These are phyloP conservation scores for Pogostemon cablin DNA, from an alignment of 257 asterid genomes.

Conservation along the genomic window DNA sequence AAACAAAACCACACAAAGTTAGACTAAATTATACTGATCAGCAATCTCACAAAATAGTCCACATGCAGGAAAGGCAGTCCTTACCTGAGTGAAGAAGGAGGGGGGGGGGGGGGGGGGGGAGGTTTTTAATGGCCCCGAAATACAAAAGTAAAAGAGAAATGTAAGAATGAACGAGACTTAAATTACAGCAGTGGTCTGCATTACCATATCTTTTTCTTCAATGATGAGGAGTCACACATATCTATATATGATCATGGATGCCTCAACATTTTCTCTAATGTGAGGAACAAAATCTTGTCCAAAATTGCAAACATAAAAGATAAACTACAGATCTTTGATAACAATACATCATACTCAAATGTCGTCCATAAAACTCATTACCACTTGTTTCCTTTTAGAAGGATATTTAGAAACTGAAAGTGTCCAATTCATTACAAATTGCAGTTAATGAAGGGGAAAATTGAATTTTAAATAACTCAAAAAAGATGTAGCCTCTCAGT, in stretches of 20 bases:
- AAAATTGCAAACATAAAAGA: constrained; percentile 10
- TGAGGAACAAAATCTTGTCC: constrained; percentile 16
- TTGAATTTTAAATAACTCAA: not conserved
- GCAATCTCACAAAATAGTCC: not conserved
- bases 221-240: not conserved
- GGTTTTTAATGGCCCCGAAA: not conserved
- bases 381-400: not conserved
- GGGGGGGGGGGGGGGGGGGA: no score
- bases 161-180: not conserved
- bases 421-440: not conserved
- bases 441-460: no score
- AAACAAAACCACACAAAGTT: not conserved
- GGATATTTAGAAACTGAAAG: not conserved
- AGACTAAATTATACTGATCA: not conserved
- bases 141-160: not conserved
- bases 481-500: not conserved
- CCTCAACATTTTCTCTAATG: not conserved
- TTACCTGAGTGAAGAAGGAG: no score
- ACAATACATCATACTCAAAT: not conserved
- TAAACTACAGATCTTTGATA: not conserved
- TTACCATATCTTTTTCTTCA: not conserved
- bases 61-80: no score
- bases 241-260: constrained; percentile 7
- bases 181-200: not conserved
- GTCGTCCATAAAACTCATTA: not conserved